Base-by-base conservation (phyloP, 202 grass and related monocot species). In the Carex sylvatica region DNA sequence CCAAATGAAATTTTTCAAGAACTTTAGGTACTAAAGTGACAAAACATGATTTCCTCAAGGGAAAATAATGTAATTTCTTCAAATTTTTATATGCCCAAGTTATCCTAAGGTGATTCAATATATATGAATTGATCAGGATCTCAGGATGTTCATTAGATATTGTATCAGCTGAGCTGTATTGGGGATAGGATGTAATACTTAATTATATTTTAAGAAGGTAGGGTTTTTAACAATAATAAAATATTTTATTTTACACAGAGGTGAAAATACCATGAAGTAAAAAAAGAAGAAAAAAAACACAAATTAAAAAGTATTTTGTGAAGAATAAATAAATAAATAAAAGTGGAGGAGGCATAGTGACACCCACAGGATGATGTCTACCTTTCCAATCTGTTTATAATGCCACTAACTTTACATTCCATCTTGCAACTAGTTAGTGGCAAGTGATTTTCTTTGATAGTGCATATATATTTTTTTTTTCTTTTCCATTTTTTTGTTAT, bases 251-350 rank as follows among this genome's bases (percentile, higher is more conserved):
- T 54, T 52, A 1, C 4, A 52, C 2, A 74, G 24, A 31, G 54
- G 16, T 74, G n/a, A 54, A 7, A 58, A 58, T 58, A 77, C 13
- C 31, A 51, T 56, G 28, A 13, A 55, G 6, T 56, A 33, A 7
- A 77, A 24, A 58, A 12, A 33, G 19, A 58, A 56, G 55, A 24
- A 19, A 22, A 16, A 71, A 0, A 71, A 47, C 13, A n/a, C 51
- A 20, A 62, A 26, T 9, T 31, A 35, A 31, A 28, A 28, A 28
- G 28, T 28, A 28, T 28, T 28, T 55, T 55, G 1, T 9, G 72
- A 76, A 76, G 26, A 76, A 77, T 77, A 77, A 58, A 77, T 58
- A 77, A 77, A 77, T 18, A 78, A 66, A 85, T 55, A 78, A 70
- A 78, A 78, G 72, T 53, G 44, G 83, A 54, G 83, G 54, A 79